Percentiles rank a stretch among this genome's conserved stretches.
phyloP scores from a whole-genome alignment of 2,329 filamentous ascomycete species.

The Tolypocladium ophioglossoides region DNA sequence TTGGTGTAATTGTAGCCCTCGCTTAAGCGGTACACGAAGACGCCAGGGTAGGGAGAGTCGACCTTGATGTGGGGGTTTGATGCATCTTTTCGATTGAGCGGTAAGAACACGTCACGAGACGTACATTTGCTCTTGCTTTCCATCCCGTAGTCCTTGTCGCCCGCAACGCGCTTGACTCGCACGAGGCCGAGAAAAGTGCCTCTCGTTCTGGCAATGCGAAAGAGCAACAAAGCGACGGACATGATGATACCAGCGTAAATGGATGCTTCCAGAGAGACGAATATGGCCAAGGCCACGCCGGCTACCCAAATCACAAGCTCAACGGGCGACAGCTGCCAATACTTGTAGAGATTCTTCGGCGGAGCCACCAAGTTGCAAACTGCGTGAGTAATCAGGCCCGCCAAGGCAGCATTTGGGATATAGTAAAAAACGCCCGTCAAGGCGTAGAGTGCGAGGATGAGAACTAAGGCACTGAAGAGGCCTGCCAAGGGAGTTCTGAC shows the following conservation, averaged over 20 bases:
- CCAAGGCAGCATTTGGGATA: constrained; percentile 61
- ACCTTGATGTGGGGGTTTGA: constrained; percentile 34
- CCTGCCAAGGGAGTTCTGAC: constrained; percentile 71
- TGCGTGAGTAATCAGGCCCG: constrained; percentile 74
- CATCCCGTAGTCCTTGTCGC: not conserved
- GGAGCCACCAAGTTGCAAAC: constrained; percentile 67
- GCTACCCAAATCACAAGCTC: constrained; percentile 67
- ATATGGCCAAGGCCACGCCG: constrained; percentile 51
- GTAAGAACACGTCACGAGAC: constrained; percentile 27
- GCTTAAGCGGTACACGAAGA: constrained; percentile 41
- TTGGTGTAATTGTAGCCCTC: constrained; percentile 44
- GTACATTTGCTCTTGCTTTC: not conserved
- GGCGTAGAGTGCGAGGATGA: constrained; percentile 68
- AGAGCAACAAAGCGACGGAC: constrained; percentile 31
- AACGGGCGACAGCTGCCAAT: constrained; percentile 65
- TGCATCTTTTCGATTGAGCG: constrained; percentile 28
- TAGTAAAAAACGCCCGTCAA: constrained; percentile 72
- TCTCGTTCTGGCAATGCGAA: constrained; percentile 34
- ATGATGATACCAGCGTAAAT: constrained; percentile 37
- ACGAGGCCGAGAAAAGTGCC: constrained; percentile 35
- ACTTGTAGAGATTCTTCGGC: constrained; percentile 64
- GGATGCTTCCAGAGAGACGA: constrained; percentile 37
- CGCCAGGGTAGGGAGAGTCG: constrained; percentile 32
- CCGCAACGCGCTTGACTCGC: constrained; percentile 8
- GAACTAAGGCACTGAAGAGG: constrained; percentile 65